Evolutionary conservation across 2,329 filamentous ascomycete species (phyloP).

Genomic region (Arthrinium puccinioides): DNA sequence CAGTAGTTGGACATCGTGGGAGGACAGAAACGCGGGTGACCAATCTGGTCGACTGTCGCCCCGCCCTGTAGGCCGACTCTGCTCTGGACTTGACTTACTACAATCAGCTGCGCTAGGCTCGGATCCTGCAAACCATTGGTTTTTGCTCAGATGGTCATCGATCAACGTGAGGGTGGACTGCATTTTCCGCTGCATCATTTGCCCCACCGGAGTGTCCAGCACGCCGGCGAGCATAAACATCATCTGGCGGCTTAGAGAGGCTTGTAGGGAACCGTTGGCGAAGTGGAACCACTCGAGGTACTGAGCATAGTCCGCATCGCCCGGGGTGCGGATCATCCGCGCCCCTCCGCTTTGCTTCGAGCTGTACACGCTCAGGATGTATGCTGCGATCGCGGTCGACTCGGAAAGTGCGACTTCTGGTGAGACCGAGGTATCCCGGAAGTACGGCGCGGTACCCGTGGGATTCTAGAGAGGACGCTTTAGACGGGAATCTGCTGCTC

Average conservation of each 20-base stretch:
- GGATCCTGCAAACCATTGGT: conserved; percentile 49
- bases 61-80: no score
- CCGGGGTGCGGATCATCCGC: conserved; percentile 35
- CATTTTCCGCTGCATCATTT: conserved; percentile 9
- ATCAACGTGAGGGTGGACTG: conserved; percentile 14
- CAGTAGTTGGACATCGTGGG: no score
- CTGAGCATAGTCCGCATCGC: conserved; percentile 43
- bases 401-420: conserved; percentile 38
- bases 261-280: conserved; percentile 36
- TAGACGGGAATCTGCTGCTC: no score
- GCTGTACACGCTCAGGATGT: conserved; percentile 33
- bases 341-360: conserved; percentile 42
- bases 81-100: no score
- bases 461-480: conserved; percentile 37
- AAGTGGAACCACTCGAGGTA: conserved; percentile 62
- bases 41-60: no score
- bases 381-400: conserved; percentile 53
- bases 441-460: conserved; percentile 51
- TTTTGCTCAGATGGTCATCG: conserved; percentile 24
- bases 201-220: conserved; percentile 15
- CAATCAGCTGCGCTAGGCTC: conserved; percentile 60
- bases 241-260: conserved; percentile 29
- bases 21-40: no score
- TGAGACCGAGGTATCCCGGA: conserved; percentile 46
- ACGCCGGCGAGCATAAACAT: conserved; percentile 19